Base-by-base conservation (phyloP, 805 yeast genomes). In the Millerozyma miso region DNA sequence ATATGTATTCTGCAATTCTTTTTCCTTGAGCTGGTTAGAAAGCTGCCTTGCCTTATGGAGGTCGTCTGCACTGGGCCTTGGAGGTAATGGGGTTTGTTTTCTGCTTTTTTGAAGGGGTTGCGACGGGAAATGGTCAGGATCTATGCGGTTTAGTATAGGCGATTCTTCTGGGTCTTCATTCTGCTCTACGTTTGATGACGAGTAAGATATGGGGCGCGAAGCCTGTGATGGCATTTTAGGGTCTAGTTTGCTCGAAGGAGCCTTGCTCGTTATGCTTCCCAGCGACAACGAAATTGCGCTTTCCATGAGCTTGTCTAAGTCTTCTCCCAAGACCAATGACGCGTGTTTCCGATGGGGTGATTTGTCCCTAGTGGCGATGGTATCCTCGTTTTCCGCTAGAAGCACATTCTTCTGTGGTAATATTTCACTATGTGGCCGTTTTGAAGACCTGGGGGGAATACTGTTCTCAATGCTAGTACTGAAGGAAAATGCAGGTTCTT, bases 361-460 rank as follows among this genome's bases (percentile, higher is more conserved):
- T 4, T 20, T 19, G 13, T 31, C 35, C 4, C 31, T 33, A 10
- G 38, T 48, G 10, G 42, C 42, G 15, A 38, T 19, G 7, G 37
- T 43, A 10, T 42, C 50, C 20, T 41, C 29, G 19, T 46, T 51
- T 19, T 35, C 36, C 13, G 37, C 32, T 17, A 40, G 41, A 15
- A 41, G 48, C 8, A 39, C 44, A 10, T 29, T 39, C 6, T 31
- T 41, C 38, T 37, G 42, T 18, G 43, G 31, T 15, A 43, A 35
- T 6, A 44, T 44, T 29, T 50, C 65, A 44, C 69, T 63, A 19
- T 59, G 59, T 4, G 74, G 74, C 43, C 75, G 51, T 37, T 65
- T 54, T 4, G 56, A 56, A 31, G 71, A 67, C 40, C 75, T 56
- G 1, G 71, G 63, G 2, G 75, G 75, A 2, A 70, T 54, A 3